These are phyloP conservation scores for Phytophthora aleatoria DNA, from an alignment of 352 stramenopile genomes.

Conservation along the genomic window DNA sequence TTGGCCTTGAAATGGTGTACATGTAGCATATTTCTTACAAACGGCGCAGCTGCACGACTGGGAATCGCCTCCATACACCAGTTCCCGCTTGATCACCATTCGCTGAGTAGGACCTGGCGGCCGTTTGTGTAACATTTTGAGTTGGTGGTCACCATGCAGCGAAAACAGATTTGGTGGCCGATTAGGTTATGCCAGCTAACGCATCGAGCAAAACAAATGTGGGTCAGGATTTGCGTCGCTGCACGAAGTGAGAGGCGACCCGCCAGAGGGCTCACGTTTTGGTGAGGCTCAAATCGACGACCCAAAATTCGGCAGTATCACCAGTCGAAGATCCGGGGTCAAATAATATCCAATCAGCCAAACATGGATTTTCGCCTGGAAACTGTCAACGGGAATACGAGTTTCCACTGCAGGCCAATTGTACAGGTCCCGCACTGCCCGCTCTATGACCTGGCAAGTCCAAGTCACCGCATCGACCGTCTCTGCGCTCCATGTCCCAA, in stretches of 20 bases:
- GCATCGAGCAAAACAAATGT: not conserved
- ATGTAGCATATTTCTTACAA: too few species aligned
- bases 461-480: conserved; percentile 12
- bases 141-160: not conserved
- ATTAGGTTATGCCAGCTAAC: not conserved
- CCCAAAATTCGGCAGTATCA: conserved; percentile 22
- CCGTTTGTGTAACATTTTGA: conserved; percentile 1
- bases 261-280: not conserved
- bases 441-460: conserved; percentile 23
- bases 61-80: not conserved
- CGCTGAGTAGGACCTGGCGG: not conserved
- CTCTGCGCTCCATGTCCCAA: conserved; percentile 37
- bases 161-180: conserved; percentile 2
- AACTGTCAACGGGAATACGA: not conserved
- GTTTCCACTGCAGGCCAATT: not conserved
- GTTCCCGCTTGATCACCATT: not conserved
- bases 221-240: not conserved
- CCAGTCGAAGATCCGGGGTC: conserved; percentile 35
- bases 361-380: conserved; percentile 30
- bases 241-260: not conserved
- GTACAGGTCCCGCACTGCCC: conserved; percentile 8
- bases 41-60: too few species aligned
- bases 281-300: conserved; percentile 13
- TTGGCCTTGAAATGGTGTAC: too few species aligned
- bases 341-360: conserved; percentile 38